Conservation (phyloP, 805 yeast genomes). For the Nakazawaea ernobii region DNA sequence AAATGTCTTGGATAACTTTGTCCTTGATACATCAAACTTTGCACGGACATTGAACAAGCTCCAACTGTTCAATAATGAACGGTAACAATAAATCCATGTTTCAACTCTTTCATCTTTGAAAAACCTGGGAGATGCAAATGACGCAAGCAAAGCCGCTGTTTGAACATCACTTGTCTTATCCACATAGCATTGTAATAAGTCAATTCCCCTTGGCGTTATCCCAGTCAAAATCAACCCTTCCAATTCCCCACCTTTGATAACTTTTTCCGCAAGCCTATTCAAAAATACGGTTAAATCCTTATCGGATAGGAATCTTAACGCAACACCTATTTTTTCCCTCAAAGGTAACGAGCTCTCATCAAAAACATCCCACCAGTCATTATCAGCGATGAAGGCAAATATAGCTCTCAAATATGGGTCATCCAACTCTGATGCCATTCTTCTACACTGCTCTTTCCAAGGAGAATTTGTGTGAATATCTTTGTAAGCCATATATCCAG, state of each 20-base stretch:
- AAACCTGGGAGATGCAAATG: conserved; percentile 81
- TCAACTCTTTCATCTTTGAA: conserved; percentile 69
- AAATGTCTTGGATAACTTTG: conserved; percentile 51
- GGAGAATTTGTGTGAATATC: conserved; percentile 56
- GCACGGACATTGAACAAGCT: conserved; percentile 73
- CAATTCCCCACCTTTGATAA: conserved; percentile 72
- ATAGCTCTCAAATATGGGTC: conserved; percentile 88
- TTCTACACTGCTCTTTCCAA: conserved; percentile 92
- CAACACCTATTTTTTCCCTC: conserved; percentile 86
- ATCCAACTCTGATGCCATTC: conserved; percentile 79
- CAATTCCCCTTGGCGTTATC: conserved; percentile 79
- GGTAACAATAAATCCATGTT: conserved; percentile 71
- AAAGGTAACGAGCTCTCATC: conserved; percentile 87
- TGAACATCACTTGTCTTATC: conserved; percentile 89
- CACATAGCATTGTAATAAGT: conserved; percentile 78
- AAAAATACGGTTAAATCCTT: conserved; percentile 69
- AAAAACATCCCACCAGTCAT: conserved; percentile 93
- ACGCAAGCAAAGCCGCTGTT: conserved; percentile 76
- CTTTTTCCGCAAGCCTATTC: conserved; percentile 62
- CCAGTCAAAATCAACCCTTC: conserved; percentile 92
- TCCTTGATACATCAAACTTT: conserved; percentile 74
- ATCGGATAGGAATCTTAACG: conserved; percentile 78
- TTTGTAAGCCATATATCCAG: conserved; percentile 75
- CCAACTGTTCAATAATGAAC: conserved; percentile 74
- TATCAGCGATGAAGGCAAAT: conserved; percentile 89